These are phyloP conservation scores for Agrocybe praecox DNA, from an alignment of 768 basidiomycete genomes.

Conservation along the genomic window DNA sequence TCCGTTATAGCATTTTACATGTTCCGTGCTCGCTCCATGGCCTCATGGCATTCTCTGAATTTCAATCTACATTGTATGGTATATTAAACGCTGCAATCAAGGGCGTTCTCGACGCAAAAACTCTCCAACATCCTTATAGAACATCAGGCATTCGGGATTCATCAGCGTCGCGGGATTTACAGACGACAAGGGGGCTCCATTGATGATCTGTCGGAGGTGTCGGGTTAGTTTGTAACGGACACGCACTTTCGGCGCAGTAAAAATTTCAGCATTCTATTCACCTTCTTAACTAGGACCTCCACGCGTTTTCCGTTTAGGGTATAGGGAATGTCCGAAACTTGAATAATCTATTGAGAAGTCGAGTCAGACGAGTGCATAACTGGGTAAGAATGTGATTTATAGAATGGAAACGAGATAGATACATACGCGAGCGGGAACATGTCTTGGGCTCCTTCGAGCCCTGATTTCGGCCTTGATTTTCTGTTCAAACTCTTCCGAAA, in stretches of 20 bases:
- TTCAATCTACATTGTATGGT: slow-evolving; percentile 4
- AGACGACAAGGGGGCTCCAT: slow-evolving; percentile 67
- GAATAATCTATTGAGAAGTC: slow-evolving; percentile 54
- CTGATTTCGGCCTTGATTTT: slow-evolving; percentile 66
- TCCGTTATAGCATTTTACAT: background rate
- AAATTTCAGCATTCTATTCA: slow-evolving; percentile 22
- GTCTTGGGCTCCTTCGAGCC: slow-evolving; percentile 64
- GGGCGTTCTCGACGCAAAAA: slow-evolving; percentile 48
- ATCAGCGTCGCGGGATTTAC: slow-evolving; percentile 74
- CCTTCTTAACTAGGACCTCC: slow-evolving; percentile 80
- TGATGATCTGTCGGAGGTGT: slow-evolving; percentile 60
- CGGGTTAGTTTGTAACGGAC: slow-evolving; percentile 14
- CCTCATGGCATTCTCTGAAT: slow-evolving; percentile 14
- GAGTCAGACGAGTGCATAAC: slow-evolving; percentile 2
- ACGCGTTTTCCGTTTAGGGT: slow-evolving; percentile 83
- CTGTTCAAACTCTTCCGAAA: slow-evolving; percentile 54
- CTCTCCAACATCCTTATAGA: slow-evolving; percentile 59
- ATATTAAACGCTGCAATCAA: slow-evolving; percentile 11
- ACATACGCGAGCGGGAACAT: slow-evolving; percentile 74
- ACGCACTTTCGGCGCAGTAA: slow-evolving; percentile 13
- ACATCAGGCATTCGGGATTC: slow-evolving; percentile 71
- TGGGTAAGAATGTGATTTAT: background rate
- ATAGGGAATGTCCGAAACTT: slow-evolving; percentile 73
- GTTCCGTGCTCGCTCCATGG: slow-evolving; percentile 10
- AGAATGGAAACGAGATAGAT: slow-evolving; percentile 1